Base-by-base conservation (phyloP, 2,329 filamentous ascomycete species). In the Didymella arachidicola region DNA sequence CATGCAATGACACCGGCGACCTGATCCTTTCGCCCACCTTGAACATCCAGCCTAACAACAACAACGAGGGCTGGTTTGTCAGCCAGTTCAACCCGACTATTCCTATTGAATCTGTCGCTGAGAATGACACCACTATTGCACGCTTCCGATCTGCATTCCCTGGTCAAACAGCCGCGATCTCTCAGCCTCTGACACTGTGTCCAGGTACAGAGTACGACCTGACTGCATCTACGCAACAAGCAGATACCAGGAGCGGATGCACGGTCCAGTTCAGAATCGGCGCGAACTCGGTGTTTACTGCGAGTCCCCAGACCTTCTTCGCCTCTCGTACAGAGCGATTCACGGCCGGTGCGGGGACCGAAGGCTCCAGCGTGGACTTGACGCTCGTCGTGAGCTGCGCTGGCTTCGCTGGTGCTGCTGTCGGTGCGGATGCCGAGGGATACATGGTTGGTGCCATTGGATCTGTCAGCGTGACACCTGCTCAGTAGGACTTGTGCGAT, bases 1-100 rank as follows among this genome's bases (percentile, higher is more conserved):
- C 71, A 6, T 76, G 71, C 60, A 61, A 59, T 11, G 54, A 67
- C 39, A 48, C 39, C 4, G 50, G 26, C 8, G 74, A 72, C 59
- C 59, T 72, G 43, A 53, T 75, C 7, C 65, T 65, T 34, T 74
- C 75, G 48, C 59, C 71, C 5, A 60, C 60, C 50, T 72, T 75
- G 45, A 59, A 63, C 29, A 57, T 65, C n/a, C 42, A 46, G 19
- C 48, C 47, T 2, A 61, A 64, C 42, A 55, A 56, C 46, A 52
- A 52, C 29, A 63, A 68, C 0, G 42, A 64, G 4, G 65, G 66
- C 32, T 75, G 72, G 72, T 61, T 61, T 12, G 56, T 62, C 39
- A 56, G 54, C 8, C 42, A 64, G 2, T 56, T 53, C 26, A 64
- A 71, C 47, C 45, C 55, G 16, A 59, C 55, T 36, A 67, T 73